A percentile compares a stretch with the other conserved stretches of the same genome.
phyloP scores from a whole-genome alignment of 768 basidiomycete species.

The Trametes elegans region DNA sequence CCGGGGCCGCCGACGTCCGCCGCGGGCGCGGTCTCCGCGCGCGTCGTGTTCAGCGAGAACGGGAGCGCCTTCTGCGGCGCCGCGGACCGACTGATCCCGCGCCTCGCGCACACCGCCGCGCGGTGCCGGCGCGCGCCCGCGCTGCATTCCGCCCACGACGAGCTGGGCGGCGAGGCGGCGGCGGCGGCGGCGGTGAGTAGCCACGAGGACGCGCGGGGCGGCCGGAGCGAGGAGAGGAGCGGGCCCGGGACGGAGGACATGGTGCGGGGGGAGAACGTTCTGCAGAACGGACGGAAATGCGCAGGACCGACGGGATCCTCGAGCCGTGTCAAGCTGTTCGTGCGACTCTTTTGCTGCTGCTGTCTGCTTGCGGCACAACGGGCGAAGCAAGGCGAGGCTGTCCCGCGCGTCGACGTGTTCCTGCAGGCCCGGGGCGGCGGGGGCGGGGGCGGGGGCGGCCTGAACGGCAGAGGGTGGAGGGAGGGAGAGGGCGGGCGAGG shows the following conservation, averaged over 20 bases:
- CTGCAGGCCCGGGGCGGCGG: background rate
- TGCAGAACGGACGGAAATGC: constrained; percentile 6
- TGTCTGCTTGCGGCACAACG: background rate
- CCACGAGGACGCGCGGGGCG: background rate
- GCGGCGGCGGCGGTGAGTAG: background rate
- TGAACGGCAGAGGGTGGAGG: background rate
- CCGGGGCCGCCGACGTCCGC: too few relatives aligned
- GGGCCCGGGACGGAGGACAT: constrained; percentile 6
- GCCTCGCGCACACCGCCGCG: background rate
- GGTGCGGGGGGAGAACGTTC: constrained; percentile 5
- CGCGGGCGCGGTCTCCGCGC: constrained; percentile 28
- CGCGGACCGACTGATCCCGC: constrained; percentile 30
- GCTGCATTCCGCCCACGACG: too few relatives aligned
- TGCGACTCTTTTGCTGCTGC: background rate
- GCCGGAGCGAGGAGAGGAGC: constrained; percentile 9
- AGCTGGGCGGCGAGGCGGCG: too few relatives aligned
- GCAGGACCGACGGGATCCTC: background rate
- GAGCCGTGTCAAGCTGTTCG: background rate
- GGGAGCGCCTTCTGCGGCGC: constrained; percentile 44
- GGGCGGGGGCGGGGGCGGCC: background rate
- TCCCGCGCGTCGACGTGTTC: background rate
- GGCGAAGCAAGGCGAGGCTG: too few relatives aligned
- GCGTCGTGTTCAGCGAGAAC: constrained; percentile 40
- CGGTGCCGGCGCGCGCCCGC: background rate
- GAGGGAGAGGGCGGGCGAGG: background rate